Conservation (phyloP, 306 rosid genomes). For the Lathyrus sativus region DNA sequence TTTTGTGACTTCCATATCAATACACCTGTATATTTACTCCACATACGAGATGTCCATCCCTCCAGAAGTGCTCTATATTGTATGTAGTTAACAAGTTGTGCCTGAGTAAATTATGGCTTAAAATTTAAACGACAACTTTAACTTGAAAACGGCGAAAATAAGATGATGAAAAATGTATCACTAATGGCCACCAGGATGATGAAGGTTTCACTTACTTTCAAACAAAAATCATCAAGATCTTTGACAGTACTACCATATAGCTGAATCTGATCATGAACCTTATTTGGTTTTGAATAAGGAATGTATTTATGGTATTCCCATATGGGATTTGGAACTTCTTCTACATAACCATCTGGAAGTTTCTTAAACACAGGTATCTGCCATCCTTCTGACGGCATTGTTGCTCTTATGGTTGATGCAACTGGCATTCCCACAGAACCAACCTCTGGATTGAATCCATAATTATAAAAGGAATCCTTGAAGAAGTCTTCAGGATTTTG, state of each 20-base stretch:
- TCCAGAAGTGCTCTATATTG: conserved; percentile 91
- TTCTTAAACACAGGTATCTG: conserved; percentile 76
- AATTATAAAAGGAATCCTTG: conserved; percentile 55
- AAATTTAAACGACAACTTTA: conserved; percentile 35
- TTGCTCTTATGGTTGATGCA: conserved; percentile 90
- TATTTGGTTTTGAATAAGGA: conserved; percentile 81
- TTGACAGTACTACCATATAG: conserved; percentile 72
- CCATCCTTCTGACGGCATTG: conserved; percentile 93
- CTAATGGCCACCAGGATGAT: conserved; percentile 21
- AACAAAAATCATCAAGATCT: conserved; percentile 92
- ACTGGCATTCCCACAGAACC: conserved; percentile 92
- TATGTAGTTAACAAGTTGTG: conserved; percentile 88
- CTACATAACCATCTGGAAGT: conserved; percentile 59
- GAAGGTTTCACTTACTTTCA: conserved; percentile 58
- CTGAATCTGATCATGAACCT: conserved; percentile 85
- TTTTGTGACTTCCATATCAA: conserved; percentile 95
- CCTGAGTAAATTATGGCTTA: conserved; percentile 51
- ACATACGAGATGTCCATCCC: conserved; percentile 91
- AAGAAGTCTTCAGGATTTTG: conserved; percentile 89
- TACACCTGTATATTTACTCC: conserved; percentile 93
- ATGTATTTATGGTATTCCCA: conserved; percentile 96
- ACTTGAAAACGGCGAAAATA: conserved; percentile 12
- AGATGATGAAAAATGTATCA: conserved; percentile 15
- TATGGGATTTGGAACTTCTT: conserved; percentile 90
- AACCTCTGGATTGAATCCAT: conserved; percentile 96